Conservation (phyloP, 768 basidiomycete species). For the Candolleomyces aberdarensis region DNA sequence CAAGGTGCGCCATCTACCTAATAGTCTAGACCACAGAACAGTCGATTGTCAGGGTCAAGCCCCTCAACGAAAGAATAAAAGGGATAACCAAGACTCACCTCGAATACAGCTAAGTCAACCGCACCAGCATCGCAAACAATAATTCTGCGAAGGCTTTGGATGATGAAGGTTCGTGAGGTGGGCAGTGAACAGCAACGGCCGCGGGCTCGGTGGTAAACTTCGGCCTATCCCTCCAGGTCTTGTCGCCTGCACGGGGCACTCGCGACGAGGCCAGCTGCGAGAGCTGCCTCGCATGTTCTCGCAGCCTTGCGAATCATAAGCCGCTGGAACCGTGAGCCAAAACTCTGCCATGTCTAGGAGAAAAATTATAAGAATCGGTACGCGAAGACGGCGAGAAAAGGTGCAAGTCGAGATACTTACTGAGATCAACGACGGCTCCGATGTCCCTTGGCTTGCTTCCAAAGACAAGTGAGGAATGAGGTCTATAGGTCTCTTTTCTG, state of each 20-base stretch:
- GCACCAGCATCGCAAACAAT: conserved; percentile 92
- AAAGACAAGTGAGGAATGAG: conserved; percentile 80
- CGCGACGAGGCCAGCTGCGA: conserved; percentile 76
- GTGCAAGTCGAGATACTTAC: conserved; percentile 38
- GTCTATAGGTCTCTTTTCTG: conserved; percentile 72
- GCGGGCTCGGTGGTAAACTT: conserved; percentile 41
- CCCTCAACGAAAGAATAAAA: too few species aligned
- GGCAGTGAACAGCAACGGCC: conserved; percentile 90
- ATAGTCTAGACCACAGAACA: conserved; percentile 62
- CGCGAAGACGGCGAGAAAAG: background rate
- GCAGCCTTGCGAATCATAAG: conserved; percentile 82
- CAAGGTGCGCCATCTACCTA: conserved; percentile 75
- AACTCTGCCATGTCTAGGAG: conserved; percentile 74
- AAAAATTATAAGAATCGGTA: background rate
- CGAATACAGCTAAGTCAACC: conserved; percentile 60
- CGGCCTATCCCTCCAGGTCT: background rate
- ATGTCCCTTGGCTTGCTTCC: conserved; percentile 87
- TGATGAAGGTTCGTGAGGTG: conserved; percentile 78
- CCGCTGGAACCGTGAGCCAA: conserved; percentile 84
- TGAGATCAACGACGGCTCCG: conserved; percentile 80
- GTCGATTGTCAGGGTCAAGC: too few species aligned
- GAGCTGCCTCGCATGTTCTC: conserved; percentile 81
- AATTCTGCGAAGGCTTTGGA: conserved; percentile 76
- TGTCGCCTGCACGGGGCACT: conserved; percentile 31
- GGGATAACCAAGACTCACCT: conserved; percentile 28